Conservation (phyloP, 495 filamentous ascomycete genomes). For the Hapsidospora chrysogenum region DNA sequence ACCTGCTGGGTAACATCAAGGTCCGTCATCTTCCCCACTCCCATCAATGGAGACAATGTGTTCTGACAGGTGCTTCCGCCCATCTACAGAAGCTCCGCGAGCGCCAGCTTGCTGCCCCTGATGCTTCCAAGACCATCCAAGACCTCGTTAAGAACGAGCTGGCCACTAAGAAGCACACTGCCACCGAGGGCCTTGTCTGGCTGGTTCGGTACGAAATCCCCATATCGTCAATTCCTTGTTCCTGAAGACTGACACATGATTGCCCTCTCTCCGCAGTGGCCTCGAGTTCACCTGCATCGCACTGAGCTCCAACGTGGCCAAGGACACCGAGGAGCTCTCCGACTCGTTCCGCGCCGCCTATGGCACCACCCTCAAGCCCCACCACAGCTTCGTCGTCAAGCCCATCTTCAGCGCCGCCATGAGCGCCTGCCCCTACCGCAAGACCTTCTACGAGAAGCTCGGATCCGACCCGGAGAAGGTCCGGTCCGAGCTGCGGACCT, state of each 20-base stretch:
- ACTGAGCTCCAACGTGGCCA: constrained; percentile 57
- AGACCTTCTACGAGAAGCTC: constrained; percentile 78
- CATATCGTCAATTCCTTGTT: neutral
- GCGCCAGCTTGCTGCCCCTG: constrained; percentile 58
- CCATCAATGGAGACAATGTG: neutral
- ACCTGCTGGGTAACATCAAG: constrained; percentile 84
- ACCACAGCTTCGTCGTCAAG: constrained; percentile 77
- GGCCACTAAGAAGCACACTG: constrained; percentile 68
- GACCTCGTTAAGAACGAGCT: constrained; percentile 71
- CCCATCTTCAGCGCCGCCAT: constrained; percentile 84
- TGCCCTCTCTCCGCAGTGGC: constrained; percentile 40
- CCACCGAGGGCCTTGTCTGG: constrained; percentile 84
- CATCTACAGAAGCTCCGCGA: constrained; percentile 69
- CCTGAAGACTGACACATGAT: neutral
- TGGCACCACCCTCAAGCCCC: constrained; percentile 66
- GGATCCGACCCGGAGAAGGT: constrained; percentile 50
- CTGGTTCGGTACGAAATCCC: constrained; percentile 60
- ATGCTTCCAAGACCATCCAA: constrained; percentile 65
- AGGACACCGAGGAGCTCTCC: constrained; percentile 54
- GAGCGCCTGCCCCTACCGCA: constrained; percentile 79
- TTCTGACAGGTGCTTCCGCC: neutral
- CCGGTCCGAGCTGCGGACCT: constrained; percentile 38
- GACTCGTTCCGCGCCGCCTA: constrained; percentile 79
- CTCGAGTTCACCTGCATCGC: constrained; percentile 83
- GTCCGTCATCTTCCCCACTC: constrained; percentile 25